Base-by-base conservation (phyloP, 495 filamentous ascomycete genomes). In the Lepidopterella palustris region DNA sequence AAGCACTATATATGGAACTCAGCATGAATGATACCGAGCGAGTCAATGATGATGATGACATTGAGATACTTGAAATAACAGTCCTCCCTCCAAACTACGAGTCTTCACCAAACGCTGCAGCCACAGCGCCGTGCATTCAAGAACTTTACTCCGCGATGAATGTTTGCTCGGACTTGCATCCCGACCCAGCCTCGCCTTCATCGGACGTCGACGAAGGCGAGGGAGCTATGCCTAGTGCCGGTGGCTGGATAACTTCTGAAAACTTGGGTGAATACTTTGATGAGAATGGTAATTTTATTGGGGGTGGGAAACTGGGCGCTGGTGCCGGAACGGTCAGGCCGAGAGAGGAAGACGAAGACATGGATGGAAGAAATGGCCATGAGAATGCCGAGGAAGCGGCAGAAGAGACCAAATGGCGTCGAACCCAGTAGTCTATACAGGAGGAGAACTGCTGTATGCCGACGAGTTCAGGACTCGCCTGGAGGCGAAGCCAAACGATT, bases 221-320 rank as follows among this genome's bases (percentile, higher is more conserved):
- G 56, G 71, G 74, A 20, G 82, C 84, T 3, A 80, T 93, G 70
- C 88, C 88, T 1, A 90, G 92, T 10, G 92, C 90, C 67, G 84
- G 83, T 0, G 91, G 91, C 2, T 98, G 93, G 93, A 97, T 98
- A 62, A 98, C 93, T 18, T 87, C 90, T 13, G 93, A 97, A 55
- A 98, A 98, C 72, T 88, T 96, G 70, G 79, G 86, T 52, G 83
- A 96, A 67, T 96, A 78, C 63, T 79, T 85, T 68, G 84, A 86
- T 65, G 84, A 81, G 69, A 76, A 83, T 52, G 86, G 83, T 42
- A 82, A 85, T 62, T 84, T 79, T 72, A 78, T 77, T 68, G 68
- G 64, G 3, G 35, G 23, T 4, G 57, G 28, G 5, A 26, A 13
- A 15, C 47, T 50, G 24, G 83, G 83, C 0, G 78, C 78, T 48